Evolutionary conservation across 1,284 basidiomycete genomes (phyloP).

Genomic region (Bjerkandera adusta): DNA sequence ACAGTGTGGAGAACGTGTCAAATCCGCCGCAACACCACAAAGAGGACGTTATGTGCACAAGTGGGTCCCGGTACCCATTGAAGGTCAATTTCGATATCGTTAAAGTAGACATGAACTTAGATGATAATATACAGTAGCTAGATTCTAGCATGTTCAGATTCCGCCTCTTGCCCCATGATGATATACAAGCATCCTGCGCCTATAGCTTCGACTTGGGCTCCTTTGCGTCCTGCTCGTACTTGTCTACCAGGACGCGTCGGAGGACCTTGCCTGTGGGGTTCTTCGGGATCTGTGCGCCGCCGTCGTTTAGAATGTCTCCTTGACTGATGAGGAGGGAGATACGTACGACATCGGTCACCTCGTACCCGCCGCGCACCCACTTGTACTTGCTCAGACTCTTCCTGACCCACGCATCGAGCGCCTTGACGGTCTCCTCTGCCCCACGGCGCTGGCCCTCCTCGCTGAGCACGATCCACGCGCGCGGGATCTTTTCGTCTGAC

Average conservation of each 20-base stretch:
- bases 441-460: slow-evolving; percentile 47
- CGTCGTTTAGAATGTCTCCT: neutral
- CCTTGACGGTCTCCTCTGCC: slow-evolving; percentile 37
- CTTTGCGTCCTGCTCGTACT: slow-evolving; percentile 38
- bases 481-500: slow-evolving; percentile 64
- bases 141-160: no score
- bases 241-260: slow-evolving; percentile 54
- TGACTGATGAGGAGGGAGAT: neutral
- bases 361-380: slow-evolving; percentile 67
- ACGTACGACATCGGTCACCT: slow-evolving; percentile 57
- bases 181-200: neutral
- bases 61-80: no score
- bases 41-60: no score
- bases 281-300: slow-evolving; percentile 57
- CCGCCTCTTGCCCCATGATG: no score
- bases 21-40: no score
- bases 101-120: no score
- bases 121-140: no score
- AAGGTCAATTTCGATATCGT: no score
- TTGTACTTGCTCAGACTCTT: slow-evolving; percentile 67
- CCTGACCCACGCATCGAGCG: slow-evolving; percentile 57
- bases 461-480: slow-evolving; percentile 73
- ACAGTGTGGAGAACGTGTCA: no score
- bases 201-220: slow-evolving; percentile 34
- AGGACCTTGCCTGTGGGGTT: slow-evolving; percentile 68